A percentile compares a stretch with the other conserved stretches of the same genome.
phyloP scores from a whole-genome alignment of 257 asterid species.

The Nyctanthes arbortristis region DNA sequence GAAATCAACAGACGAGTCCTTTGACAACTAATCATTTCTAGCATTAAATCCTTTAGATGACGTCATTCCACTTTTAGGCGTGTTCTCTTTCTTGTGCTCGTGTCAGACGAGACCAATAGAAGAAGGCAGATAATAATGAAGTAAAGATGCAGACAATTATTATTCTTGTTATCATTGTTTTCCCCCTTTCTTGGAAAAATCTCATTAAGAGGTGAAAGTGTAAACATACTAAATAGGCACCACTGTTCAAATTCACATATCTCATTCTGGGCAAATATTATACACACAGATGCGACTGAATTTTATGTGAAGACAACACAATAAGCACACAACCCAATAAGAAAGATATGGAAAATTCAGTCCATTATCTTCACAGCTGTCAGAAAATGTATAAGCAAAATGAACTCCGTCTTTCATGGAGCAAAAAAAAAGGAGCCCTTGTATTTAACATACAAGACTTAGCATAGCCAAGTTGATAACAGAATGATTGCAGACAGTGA shows the following conservation, averaged over 20 bases:
- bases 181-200: too few species aligned
- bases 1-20: neutral
- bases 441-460: too few species aligned
- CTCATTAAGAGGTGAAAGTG: too few species aligned
- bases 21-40: neutral
- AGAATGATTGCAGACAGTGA: too few species aligned
- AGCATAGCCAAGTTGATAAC: too few species aligned
- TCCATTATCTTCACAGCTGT: neutral
- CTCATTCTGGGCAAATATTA: too few species aligned
- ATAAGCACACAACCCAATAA: neutral
- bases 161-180: too few species aligned
- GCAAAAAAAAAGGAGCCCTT: neutral
- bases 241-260: neutral
- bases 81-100: neutral
- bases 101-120: neutral
- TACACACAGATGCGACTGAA: neutral
- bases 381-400: neutral
- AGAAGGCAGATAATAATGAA: neutral
- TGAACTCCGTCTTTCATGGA: neutral
- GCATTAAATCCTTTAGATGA: constrained; percentile 16
- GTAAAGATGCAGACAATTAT: too few species aligned
- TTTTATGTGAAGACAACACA: neutral
- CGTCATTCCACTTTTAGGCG: neutral
- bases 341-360: neutral
- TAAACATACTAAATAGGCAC: neutral